These are phyloP conservation scores for Dactylellina cionopaga DNA, from an alignment of 2,329 filamentous ascomycete species.

Conservation along the genomic window DNA sequence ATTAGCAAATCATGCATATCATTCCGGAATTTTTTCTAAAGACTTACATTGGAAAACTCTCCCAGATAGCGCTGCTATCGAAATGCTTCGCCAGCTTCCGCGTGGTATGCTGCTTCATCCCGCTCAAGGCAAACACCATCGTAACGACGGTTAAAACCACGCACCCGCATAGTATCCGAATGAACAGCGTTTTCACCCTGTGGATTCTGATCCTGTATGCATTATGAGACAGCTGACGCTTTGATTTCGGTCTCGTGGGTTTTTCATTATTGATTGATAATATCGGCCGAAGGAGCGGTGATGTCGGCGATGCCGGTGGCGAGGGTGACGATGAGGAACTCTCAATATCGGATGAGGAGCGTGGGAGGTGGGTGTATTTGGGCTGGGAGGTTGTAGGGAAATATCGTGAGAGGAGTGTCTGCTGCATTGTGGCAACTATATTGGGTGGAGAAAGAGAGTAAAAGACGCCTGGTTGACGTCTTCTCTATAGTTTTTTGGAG, in stretches of 20 bases:
- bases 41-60: slow-evolving; percentile 39
- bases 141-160: slow-evolving; percentile 24
- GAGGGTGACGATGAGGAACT: slow-evolving; percentile 65
- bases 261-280: slow-evolving; percentile 6
- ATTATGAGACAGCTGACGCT: neutral
- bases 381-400: neutral
- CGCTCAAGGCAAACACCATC: slow-evolving; percentile 33
- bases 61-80: slow-evolving; percentile 38
- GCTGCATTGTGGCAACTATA: too few species aligned
- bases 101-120: slow-evolving; percentile 37
- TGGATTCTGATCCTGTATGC: slow-evolving; percentile 7
- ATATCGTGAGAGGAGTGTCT: too few species aligned
- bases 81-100: slow-evolving; percentile 25
- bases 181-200: slow-evolving; percentile 8
- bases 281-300: slow-evolving; percentile 12
- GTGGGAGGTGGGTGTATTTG: neutral
- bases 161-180: slow-evolving; percentile 23
- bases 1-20: slow-evolving; percentile 63
- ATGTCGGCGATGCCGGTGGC: slow-evolving; percentile 66
- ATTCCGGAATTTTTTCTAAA: slow-evolving; percentile 66
- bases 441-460: too few species aligned
- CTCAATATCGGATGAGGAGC: slow-evolving; percentile 15
- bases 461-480: too few species aligned
- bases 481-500: too few species aligned
- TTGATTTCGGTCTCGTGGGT: neutral